These are phyloP conservation scores for Globisporangium carolinianum DNA, from an alignment of 352 stramenopile genomes.

Conservation along the genomic window DNA sequence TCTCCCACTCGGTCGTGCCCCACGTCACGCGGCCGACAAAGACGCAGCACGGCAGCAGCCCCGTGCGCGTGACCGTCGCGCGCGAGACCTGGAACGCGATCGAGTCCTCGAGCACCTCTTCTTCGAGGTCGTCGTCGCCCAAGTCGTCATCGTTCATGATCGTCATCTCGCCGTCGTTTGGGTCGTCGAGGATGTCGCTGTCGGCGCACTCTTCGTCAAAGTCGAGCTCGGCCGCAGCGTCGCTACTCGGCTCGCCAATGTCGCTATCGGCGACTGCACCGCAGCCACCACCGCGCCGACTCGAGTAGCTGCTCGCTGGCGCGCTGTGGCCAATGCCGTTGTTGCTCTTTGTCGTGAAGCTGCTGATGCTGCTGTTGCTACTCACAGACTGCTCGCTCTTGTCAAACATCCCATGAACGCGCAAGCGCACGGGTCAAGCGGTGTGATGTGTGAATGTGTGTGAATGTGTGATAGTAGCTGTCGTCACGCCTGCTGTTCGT, in stretches of 20 bases:
- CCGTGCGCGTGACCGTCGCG: constrained; percentile 57
- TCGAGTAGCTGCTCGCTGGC: not conserved
- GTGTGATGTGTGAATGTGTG: not conserved
- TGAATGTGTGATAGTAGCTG: not conserved
- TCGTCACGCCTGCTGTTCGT: not conserved
- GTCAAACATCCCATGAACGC: constrained; percentile 45
- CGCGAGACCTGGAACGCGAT: constrained; percentile 73
- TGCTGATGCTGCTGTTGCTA: constrained; percentile 9
- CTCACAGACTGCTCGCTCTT: constrained; percentile 17
- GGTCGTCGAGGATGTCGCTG: constrained; percentile 46
- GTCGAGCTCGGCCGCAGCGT: constrained; percentile 1
- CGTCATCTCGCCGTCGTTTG: constrained; percentile 42
- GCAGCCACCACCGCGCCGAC: constrained; percentile 2
- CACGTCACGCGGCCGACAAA: constrained; percentile 76
- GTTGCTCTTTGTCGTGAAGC: constrained; percentile 12
- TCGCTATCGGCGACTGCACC: constrained; percentile 15
- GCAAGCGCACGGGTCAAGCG: not conserved
- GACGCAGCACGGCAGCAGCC: constrained; percentile 73
- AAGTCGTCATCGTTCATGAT: constrained; percentile 58
- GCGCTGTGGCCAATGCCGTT: constrained; percentile 2
- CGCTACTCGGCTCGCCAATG: not conserved
- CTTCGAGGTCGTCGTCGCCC: constrained; percentile 31
- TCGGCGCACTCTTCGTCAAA: constrained; percentile 36
- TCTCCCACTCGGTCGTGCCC: constrained; percentile 76
- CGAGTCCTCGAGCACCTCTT: constrained; percentile 64